These are phyloP conservation scores for Batrachochytrium dendrobatidis DNA, from an alignment of 371 early-diverging fungal genomes.

Conservation along the genomic window DNA sequence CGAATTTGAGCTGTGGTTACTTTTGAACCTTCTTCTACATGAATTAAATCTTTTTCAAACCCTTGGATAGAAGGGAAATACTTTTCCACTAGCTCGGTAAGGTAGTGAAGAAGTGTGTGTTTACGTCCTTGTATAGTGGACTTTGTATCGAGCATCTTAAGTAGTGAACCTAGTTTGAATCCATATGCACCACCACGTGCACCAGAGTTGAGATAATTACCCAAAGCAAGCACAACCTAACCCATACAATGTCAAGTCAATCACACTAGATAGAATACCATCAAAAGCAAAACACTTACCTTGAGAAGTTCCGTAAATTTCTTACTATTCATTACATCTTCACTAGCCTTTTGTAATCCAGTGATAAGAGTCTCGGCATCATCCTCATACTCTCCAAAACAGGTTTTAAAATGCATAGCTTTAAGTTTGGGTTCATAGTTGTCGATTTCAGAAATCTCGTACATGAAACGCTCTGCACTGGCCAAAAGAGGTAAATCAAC, in stretches of 20 bases:
- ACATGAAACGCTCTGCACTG: constrained; percentile 38
- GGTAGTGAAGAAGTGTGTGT: constrained; percentile 45
- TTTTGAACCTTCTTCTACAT: constrained; percentile 42
- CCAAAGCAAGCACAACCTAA: constrained; percentile 42
- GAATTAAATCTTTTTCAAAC: constrained; percentile 31
- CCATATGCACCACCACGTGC: constrained; percentile 51
- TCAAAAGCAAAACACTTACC: constrained; percentile 15
- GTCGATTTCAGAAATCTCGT: constrained; percentile 29
- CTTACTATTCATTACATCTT: constrained; percentile 34
- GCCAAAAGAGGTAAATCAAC: constrained; percentile 32
- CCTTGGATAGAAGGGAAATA: constrained; percentile 34
- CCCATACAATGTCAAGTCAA: background rate
- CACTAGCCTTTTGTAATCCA: constrained; percentile 22
- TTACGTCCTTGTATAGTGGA: constrained; percentile 32
- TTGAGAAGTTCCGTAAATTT: constrained; percentile 39
- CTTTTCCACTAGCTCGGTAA: constrained; percentile 34
- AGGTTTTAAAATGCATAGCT: constrained; percentile 34
- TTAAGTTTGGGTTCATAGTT: constrained; percentile 33
- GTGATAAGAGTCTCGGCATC: constrained; percentile 35
- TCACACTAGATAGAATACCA: background rate
- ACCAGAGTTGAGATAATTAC: constrained; percentile 50
- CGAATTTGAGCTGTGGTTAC: constrained; percentile 39
- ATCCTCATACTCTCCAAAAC: constrained; percentile 32
- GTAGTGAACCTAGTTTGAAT: constrained; percentile 39
- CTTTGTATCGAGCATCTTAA: constrained; percentile 44